Percentiles rank a stretch among this genome's conserved stretches.
Evolutionary conservation across 2,329 filamentous ascomycete species (phyloP).

Genomic region (Verticillium klebahnii): DNA sequence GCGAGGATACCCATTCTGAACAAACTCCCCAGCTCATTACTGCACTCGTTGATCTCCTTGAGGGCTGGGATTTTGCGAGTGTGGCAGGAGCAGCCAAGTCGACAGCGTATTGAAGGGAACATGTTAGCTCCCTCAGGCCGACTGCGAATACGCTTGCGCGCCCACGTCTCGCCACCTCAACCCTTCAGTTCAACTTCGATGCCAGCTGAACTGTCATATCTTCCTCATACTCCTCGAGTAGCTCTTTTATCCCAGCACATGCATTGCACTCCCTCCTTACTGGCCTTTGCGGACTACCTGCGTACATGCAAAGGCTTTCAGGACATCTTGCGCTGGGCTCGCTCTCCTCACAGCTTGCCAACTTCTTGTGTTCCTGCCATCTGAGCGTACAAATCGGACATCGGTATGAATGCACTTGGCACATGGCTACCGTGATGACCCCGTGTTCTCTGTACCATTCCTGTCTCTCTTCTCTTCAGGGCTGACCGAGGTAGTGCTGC

Average conservation of each 20-base stretch:
- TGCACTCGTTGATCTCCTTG: background rate
- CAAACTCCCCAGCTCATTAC: background rate
- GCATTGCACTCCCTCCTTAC: slow-evolving; percentile 25
- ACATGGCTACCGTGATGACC: slow-evolving; percentile 18
- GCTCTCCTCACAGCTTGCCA: slow-evolving; percentile 29
- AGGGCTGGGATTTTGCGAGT: too few species aligned
- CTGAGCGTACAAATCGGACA: slow-evolving; percentile 24
- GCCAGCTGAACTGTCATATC: background rate
- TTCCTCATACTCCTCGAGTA: slow-evolving; percentile 20
- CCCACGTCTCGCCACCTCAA: too few species aligned
- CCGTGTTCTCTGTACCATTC: too few species aligned
- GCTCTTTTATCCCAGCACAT: slow-evolving; percentile 23
- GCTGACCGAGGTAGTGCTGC: too few species aligned
- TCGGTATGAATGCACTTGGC: slow-evolving; percentile 28
- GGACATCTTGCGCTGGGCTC: slow-evolving; percentile 24
- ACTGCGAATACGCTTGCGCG: background rate
- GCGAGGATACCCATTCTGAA: background rate
- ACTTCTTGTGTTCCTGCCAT: slow-evolving; percentile 28
- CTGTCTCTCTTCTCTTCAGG: too few species aligned
- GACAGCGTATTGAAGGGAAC: too few species aligned
- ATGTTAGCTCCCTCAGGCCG: too few species aligned
- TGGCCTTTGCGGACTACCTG: slow-evolving; percentile 25
- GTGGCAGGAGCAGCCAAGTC: background rate
- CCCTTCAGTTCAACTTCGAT: background rate
- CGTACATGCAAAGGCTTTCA: slow-evolving; percentile 31